Base-by-base conservation (phyloP, 805 yeast species). In the Cephaloascus fragrans region DNA sequence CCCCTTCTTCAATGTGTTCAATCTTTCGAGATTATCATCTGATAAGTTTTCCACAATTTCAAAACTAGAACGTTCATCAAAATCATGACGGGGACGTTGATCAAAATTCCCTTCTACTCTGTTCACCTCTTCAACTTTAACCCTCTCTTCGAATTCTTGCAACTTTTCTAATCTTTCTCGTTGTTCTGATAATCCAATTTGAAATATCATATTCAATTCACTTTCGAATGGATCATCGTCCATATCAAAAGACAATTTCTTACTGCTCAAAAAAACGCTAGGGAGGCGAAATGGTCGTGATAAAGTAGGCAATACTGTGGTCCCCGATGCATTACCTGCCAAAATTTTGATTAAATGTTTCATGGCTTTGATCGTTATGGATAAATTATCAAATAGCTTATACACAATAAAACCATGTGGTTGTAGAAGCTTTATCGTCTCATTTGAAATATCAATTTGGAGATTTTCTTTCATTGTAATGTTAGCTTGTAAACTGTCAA, bases 151-250 rank as follows among this genome's bases (percentile, higher is more conserved):
- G 12, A 23, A 23, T 12, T 8, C 6, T 23, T 12, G 6, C 12
- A 12, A 8, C 12, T 83, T 79, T 18, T 73, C 74, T 12, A 74
- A 37, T 44, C 96, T 66, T 38, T 67, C 62, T 45, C 64, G 67
- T 51, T 86, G 94, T 47, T 80, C 90, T 14, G 66, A 41, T 16
- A 60, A 37, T 1, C 95, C 95, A 8, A 82, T 65, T 47, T 80
- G 80, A 49, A 71, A 78, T 19, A 81, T 74, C 50, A 75, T 64
- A 18, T 75, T 71, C 36, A 89, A 59, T 48, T 85, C 80, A 4
- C 78, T 67, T 56, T 90, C 97, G 55, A 89, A 88, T 6, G 95
- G 90, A 57, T 90, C 97, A 56, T 85, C 95, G 40, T 85, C 95
- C 45, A 88, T 67, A 19, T 81, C 69, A 31, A 88, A 60, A 3